phyloP scores from a whole-genome alignment of 2,329 filamentous ascomycete genomes.

The Cytospora chrysosperma region DNA sequence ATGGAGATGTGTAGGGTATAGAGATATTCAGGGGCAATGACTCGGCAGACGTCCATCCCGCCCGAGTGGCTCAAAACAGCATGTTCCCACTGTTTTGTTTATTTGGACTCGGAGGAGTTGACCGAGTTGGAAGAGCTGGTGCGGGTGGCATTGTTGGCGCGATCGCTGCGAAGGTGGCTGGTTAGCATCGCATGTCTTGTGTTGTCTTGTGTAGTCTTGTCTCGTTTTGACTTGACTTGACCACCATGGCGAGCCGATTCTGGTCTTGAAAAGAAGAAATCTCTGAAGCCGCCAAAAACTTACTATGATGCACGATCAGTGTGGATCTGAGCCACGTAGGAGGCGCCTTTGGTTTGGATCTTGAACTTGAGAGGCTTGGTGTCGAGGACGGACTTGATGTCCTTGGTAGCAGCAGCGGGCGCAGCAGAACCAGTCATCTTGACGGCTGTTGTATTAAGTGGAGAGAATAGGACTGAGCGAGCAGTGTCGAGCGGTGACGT shows the following conservation, averaged over 20 bases:
- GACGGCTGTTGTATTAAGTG: background rate
- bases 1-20: background rate
- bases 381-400: conserved; percentile 35
- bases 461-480: background rate
- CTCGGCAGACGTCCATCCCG: background rate
- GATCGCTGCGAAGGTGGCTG: conserved; percentile 18
- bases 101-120: conserved; percentile 21
- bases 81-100: background rate
- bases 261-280: background rate
- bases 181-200: too few species aligned
- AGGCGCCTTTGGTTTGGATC: conserved; percentile 42
- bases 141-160: conserved; percentile 23
- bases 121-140: conserved; percentile 23
- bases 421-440: conserved; percentile 22
- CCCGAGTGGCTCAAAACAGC: background rate
- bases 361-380: conserved; percentile 45
- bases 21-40: background rate
- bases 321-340: conserved; percentile 40
- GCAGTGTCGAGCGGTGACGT: background rate
- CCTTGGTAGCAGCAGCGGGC: conserved; percentile 1
- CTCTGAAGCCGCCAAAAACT: too few species aligned
- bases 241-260: conserved; percentile 25
- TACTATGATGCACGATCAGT: conserved; percentile 45
- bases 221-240: background rate
- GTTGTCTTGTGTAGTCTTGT: too few species aligned